These are phyloP conservation scores for Populus davidiana DNA, from an alignment of 345 rosid species.

Conservation along the genomic window DNA sequence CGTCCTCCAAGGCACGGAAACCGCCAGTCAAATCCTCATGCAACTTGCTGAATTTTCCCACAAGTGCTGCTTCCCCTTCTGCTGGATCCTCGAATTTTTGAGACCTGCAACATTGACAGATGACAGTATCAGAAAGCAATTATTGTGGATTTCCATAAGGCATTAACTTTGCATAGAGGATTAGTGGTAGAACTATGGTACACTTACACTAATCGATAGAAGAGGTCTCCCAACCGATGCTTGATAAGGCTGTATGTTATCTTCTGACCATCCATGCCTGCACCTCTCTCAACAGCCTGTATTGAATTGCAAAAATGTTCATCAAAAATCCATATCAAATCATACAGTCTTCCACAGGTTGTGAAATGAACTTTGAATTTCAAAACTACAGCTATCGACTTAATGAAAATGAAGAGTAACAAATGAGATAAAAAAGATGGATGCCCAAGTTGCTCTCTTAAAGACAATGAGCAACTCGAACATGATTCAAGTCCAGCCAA, in stretches of 20 bases:
- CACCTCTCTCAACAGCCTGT: slow-evolving; percentile 96
- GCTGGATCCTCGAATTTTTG: slow-evolving; percentile 99
- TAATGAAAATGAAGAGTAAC: background rate
- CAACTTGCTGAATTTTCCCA: slow-evolving; percentile 79
- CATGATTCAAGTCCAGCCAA: background rate
- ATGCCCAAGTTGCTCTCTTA: background rate
- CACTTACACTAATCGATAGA: slow-evolving; percentile 88
- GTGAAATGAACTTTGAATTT: background rate
- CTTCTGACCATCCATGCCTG: slow-evolving; percentile 99
- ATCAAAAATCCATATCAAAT: background rate
- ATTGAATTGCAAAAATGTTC: background rate
- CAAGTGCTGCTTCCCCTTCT: slow-evolving; percentile 87
- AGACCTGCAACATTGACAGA: slow-evolving; percentile 49
- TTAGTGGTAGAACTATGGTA: background rate
- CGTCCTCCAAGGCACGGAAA: slow-evolving; percentile 96
- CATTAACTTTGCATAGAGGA: background rate
- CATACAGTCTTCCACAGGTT: background rate
- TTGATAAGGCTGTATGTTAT: slow-evolving; percentile 84
- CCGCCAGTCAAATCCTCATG: slow-evolving; percentile 84
- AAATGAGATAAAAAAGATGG: background rate
- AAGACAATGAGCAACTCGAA: background rate
- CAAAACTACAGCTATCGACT: background rate
- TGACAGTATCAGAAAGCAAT: background rate
- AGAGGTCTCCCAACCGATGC: slow-evolving; percentile 96
- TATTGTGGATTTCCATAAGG: background rate